Percentiles rank a stretch among this genome's conserved stretches.
phyloP scores from a whole-genome alignment of 768 basidiomycete species.

The Baorangia bicolor region DNA sequence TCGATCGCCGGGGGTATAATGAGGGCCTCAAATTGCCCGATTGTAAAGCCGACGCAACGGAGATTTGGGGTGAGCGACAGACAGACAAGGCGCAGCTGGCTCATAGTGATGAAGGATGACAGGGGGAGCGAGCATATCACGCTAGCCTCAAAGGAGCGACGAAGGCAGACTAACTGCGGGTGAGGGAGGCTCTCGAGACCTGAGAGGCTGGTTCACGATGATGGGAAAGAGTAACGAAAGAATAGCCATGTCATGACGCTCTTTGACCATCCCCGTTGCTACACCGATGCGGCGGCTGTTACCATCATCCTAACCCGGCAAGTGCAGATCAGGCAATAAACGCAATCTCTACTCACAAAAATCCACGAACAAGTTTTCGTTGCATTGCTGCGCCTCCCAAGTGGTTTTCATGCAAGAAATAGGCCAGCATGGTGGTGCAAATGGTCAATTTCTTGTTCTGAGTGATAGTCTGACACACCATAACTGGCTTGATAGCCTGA shows the following conservation, averaged over 20 bases:
- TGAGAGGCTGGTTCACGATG: conserved; percentile 15
- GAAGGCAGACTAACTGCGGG: conserved; percentile 49
- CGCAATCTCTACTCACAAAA: background rate
- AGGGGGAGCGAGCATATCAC: conserved; percentile 37
- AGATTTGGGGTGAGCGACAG: conserved; percentile 69
- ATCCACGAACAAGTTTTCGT: background rate
- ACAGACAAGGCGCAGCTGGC: conserved; percentile 56
- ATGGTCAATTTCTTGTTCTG: background rate
- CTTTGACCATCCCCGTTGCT: conserved; percentile 15
- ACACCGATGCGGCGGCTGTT: conserved; percentile 17
- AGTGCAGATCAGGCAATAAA: background rate
- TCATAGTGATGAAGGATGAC: conserved; percentile 16
- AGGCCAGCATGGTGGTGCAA: background rate
- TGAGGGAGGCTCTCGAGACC: conserved; percentile 8
- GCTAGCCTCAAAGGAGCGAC: conserved; percentile 24
- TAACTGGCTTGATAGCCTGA: background rate
- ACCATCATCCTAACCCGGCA: conserved; percentile 12
- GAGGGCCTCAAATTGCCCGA: conserved; percentile 46
- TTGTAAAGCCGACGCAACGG: conserved; percentile 60
- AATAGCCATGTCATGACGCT: conserved; percentile 1
- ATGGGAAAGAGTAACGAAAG: conserved; percentile 26
- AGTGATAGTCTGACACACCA: background rate
- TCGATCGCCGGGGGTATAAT: conserved; percentile 67
- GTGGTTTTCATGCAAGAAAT: background rate
- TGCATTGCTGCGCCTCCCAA: background rate